Conservation (phyloP, 805 yeast species). For the Sugiyamaella smithiae region DNA sequence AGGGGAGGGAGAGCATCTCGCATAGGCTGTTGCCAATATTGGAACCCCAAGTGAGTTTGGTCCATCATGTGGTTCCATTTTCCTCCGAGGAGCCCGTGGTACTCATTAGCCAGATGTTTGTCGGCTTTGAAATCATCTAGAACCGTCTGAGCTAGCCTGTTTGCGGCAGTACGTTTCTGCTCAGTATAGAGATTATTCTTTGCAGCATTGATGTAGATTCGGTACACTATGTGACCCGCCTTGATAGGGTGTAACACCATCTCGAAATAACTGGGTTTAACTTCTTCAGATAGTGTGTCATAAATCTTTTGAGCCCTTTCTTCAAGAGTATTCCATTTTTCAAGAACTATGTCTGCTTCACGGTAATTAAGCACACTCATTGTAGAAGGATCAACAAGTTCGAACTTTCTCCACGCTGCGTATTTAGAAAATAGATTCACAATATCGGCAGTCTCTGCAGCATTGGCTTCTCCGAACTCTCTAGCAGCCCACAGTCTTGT, state of each 20-base stretch:
- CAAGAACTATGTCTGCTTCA: slow-evolving; percentile 18
- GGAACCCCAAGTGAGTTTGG: slow-evolving; percentile 19
- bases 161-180: slow-evolving; percentile 18
- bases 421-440: slow-evolving; percentile 8
- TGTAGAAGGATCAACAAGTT: slow-evolving; percentile 15
- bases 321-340: slow-evolving; percentile 12
- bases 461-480: slow-evolving; percentile 12
- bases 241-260: slow-evolving; percentile 18
- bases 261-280: slow-evolving; percentile 15
- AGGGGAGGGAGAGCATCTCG: slow-evolving; percentile 18
- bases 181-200: slow-evolving; percentile 16
- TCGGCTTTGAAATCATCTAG: slow-evolving; percentile 5
- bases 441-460: slow-evolving; percentile 17
- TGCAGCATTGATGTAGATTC: slow-evolving; percentile 19
- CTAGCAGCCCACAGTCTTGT: slow-evolving; percentile 16
- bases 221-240: slow-evolving; percentile 16
- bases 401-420: slow-evolving; percentile 21
- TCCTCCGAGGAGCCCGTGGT: slow-evolving; percentile 16
- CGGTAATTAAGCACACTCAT: slow-evolving; percentile 17
- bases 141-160: slow-evolving; percentile 8
- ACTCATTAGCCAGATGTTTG: slow-evolving; percentile 13
- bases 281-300: not conserved
- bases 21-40: slow-evolving; percentile 20
- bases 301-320: slow-evolving; percentile 13
- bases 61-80: slow-evolving; percentile 22